phyloP scores from a whole-genome alignment of 163 green algal species.

The Coccomyxa subellipsoidea region DNA sequence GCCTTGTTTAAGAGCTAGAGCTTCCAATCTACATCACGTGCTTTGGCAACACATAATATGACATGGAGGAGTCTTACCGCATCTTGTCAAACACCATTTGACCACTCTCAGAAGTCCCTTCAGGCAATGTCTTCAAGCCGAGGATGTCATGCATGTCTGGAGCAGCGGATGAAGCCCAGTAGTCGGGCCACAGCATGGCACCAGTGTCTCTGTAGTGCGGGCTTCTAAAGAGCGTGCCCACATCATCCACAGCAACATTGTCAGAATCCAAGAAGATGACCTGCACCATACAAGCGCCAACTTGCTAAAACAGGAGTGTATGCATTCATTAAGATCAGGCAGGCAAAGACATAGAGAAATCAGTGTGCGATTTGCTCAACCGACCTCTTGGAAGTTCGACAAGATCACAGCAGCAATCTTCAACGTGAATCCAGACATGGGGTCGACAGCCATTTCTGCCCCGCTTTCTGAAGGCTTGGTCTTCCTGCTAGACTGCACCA shows the following conservation, averaged over 20 bases:
- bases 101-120: slow-evolving; percentile 48
- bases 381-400: slow-evolving; percentile 48
- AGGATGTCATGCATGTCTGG: slow-evolving; percentile 41
- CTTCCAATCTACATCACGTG: neutral
- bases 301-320: no score
- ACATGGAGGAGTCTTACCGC: slow-evolving; percentile 11
- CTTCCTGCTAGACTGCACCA: neutral
- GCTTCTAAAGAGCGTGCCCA: slow-evolving; percentile 40
- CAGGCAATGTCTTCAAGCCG: slow-evolving; percentile 22
- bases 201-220: slow-evolving; percentile 40
- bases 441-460: neutral
- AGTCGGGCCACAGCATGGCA: slow-evolving; percentile 69
- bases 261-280: slow-evolving; percentile 67
- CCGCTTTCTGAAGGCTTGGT: neutral
- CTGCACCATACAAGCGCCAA: slow-evolving; percentile 20
- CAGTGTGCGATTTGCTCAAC: no score
- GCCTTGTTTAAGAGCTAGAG: neutral
- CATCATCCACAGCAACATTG: slow-evolving; percentile 53
- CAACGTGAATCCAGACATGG: slow-evolving; percentile 45
- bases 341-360: neutral
- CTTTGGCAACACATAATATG: neutral
- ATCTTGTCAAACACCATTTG: slow-evolving; percentile 63
- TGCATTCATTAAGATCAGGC: neutral
- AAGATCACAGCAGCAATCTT: slow-evolving; percentile 60
- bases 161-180: slow-evolving; percentile 48